Evolutionary conservation across 2,329 filamentous ascomycete genomes (phyloP).

Genomic region (Beauveria pseudobassiana): DNA sequence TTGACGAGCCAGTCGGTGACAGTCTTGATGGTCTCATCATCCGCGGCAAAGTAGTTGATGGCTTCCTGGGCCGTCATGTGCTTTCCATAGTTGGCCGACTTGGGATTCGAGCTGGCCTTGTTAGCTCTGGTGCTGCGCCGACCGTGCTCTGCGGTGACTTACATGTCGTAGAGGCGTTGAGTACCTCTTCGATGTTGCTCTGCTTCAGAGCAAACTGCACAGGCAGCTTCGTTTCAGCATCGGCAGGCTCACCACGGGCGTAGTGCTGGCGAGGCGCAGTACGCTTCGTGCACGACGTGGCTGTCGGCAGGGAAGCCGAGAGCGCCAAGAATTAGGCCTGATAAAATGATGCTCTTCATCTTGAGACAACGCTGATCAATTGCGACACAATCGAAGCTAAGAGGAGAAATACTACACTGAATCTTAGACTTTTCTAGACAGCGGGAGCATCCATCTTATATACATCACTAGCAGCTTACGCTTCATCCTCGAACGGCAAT

Average conservation of each 20-base stretch:
- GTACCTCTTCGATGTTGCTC: conserved; percentile 34
- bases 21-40: conserved; percentile 35
- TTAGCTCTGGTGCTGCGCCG: background rate
- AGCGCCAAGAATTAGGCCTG: background rate
- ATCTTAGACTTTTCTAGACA: background rate
- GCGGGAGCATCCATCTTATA: background rate
- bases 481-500: background rate
- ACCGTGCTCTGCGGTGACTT: background rate
- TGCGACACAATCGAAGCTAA: conserved; percentile 2
- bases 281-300: conserved; percentile 14
- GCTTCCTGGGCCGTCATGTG: conserved; percentile 38
- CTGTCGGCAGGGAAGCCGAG: conserved; percentile 6
- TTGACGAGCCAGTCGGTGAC: conserved; percentile 44
- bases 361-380: background rate
- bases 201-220: conserved; percentile 37
- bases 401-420: background rate
- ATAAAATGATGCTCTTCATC: conserved; percentile 7
- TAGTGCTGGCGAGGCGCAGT: conserved; percentile 1
- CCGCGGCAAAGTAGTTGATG: conserved; percentile 33
- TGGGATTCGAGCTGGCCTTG: conserved; percentile 26
- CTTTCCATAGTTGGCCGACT: conserved; percentile 35
- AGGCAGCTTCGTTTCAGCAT: conserved; percentile 18
- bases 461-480: background rate
- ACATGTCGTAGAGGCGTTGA: conserved; percentile 32
- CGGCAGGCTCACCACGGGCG: conserved; percentile 10